These are phyloP conservation scores for Neurospora africana DNA, from an alignment of 495 filamentous ascomycete species.

Conservation along the genomic window DNA sequence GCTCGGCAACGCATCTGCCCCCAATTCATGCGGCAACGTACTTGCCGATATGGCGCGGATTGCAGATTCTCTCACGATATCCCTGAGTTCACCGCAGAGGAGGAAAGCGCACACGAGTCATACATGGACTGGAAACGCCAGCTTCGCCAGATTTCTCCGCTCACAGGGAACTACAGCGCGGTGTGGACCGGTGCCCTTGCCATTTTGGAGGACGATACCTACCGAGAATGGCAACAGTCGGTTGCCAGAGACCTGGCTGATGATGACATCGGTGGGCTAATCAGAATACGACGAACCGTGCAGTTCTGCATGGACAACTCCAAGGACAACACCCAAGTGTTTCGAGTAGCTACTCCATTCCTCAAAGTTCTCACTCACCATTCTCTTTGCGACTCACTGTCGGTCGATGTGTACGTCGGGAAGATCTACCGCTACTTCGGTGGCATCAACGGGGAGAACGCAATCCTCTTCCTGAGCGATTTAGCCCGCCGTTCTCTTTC, in stretches of 20 bases:
- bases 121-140: slow-evolving; percentile 5
- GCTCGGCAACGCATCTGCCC: background rate
- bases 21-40: background rate
- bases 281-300: background rate
- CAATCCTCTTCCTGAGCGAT: background rate
- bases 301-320: background rate
- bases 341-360: background rate
- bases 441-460: background rate
- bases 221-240: background rate
- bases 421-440: background rate
- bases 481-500: background rate
- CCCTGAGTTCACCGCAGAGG: background rate
- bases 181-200: background rate
- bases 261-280: background rate
- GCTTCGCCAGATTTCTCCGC: background rate
- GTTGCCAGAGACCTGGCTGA: slow-evolving; percentile 7
- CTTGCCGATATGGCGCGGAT: background rate
- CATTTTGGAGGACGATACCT: background rate
- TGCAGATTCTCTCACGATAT: background rate
- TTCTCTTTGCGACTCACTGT: background rate
- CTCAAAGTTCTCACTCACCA: background rate
- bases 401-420: background rate
- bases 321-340: background rate
- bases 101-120: background rate
- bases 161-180: background rate